A percentile compares a stretch with the other conserved stretches of the same genome.
These are phyloP conservation scores for Brasenia schreberi DNA, from an alignment of 164 flowering plant genomes.

Conservation along the genomic window DNA sequence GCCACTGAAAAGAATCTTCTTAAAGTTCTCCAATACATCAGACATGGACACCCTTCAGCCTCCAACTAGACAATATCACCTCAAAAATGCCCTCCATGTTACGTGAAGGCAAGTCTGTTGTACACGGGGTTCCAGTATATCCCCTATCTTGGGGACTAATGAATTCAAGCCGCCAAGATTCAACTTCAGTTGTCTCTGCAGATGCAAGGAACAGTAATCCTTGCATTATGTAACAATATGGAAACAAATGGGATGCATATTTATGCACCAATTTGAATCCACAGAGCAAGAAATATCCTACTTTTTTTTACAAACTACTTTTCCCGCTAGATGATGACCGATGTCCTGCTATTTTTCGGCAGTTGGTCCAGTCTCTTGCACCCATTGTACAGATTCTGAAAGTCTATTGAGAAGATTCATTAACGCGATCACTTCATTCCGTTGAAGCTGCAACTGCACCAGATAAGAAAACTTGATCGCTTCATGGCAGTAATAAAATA, in stretches of 20 bases:
- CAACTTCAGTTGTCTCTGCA: not conserved
- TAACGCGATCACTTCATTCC: slow-evolving; percentile 93
- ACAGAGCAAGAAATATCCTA: not conserved
- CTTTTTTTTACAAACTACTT: slow-evolving; percentile 8
- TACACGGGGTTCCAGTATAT: not conserved
- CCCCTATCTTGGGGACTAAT: not conserved
- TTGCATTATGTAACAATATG: not conserved
- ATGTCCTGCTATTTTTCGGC: slow-evolving; percentile 23
- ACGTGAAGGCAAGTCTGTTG: not conserved
- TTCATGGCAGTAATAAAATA: not conserved
- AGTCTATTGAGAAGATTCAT: slow-evolving; percentile 75
- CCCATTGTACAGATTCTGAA: slow-evolving; percentile 71
- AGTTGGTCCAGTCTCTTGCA: slow-evolving; percentile 53
- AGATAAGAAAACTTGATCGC: not conserved
- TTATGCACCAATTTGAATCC: not conserved
- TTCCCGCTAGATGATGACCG: slow-evolving; percentile 10
- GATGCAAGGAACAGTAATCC: not conserved
- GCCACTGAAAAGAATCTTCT: not conserved
- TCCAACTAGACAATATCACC: not conserved
- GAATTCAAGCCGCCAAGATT: not conserved
- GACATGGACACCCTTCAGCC: not conserved
- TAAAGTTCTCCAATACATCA: not conserved
- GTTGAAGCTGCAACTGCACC: slow-evolving; percentile 68
- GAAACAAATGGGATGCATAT: too few relatives aligned
- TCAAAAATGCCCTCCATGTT: not conserved